Percentiles rank a stretch among this genome's conserved stretches.
Conservation (phyloP, 2,329 filamentous ascomycete species). For the Aspergillus persii region DNA sequence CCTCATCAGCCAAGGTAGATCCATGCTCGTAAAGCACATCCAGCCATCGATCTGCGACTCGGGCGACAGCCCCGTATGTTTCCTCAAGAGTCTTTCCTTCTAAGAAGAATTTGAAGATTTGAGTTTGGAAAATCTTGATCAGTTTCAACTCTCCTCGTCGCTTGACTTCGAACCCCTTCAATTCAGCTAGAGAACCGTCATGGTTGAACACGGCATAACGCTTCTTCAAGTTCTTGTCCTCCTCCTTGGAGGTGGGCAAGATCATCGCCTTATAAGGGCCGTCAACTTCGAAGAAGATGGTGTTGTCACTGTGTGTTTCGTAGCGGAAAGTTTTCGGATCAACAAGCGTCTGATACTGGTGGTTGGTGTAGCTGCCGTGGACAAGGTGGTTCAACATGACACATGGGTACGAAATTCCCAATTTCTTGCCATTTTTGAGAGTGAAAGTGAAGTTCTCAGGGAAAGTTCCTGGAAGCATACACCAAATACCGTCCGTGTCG, state of each 20-base stretch:
- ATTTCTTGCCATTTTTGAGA: constrained; percentile 91
- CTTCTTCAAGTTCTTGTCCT: constrained; percentile 99
- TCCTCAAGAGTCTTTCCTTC: constrained; percentile 84
- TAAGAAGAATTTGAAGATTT: constrained; percentile 99
- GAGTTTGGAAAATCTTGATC: constrained; percentile 99
- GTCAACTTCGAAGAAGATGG: constrained; percentile 99
- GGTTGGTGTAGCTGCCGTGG: constrained; percentile 90
- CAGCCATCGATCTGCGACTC: constrained; percentile 93
- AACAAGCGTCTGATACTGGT: constrained; percentile 89
- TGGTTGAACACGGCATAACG: constrained; percentile 99
- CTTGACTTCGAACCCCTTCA: constrained; percentile 98
- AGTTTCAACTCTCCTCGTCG: constrained; percentile 95
- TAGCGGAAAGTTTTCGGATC: constrained; percentile 82
- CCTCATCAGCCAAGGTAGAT: constrained; percentile 86
- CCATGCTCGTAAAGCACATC: constrained; percentile 91
- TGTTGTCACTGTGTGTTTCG: constrained; percentile 96
- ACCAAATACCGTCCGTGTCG: constrained; percentile 99
- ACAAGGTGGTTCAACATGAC: constrained; percentile 99
- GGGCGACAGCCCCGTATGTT: constrained; percentile 87
- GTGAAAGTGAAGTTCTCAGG: constrained; percentile 96
- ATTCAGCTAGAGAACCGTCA: constrained; percentile 87
- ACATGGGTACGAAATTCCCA: constrained; percentile 95
- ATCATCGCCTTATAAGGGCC: constrained; percentile 98
- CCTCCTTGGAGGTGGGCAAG: constrained; percentile 93
- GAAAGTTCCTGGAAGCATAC: constrained; percentile 93